Base-by-base conservation (phyloP, 495 filamentous ascomycete species). In the Penicillium bovifimosum region DNA sequence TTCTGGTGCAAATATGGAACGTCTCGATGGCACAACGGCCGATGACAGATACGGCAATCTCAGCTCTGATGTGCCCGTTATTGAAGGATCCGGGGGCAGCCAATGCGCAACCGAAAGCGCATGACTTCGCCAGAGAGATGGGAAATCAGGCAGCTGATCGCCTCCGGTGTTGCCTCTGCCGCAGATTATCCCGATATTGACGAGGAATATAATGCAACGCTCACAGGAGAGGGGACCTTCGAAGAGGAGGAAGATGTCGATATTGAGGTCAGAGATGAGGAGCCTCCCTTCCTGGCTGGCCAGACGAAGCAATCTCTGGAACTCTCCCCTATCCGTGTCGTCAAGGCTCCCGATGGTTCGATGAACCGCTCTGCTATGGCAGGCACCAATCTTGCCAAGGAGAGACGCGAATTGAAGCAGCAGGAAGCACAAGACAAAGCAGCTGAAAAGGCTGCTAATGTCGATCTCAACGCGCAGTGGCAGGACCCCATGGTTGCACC, bases 181-280 rank as follows among this genome's bases (percentile, higher is more conserved):
- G 82, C 84, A 3, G 95, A 96, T 53, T 96, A 96, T 62, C 95
- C 95, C 0, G 91, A 97, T 53, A 80, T 96, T 8, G 90, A 98
- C 56, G 90, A 96, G 55, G 91, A 97, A 45, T 96, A 96, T 69
- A 82, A 96, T 53, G 86, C 87, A 13, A 90, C 90, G 0, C 71
- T 96, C 14, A 86, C 84, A 41, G 93, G 91, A 2, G 87, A 93
- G 59, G 89, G 87, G 10, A 82, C 86, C 16, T 90, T 96, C 67
- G 92, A 96, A 65, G 81, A 96, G 53, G 93, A 98, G 71, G 90
- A 96, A 70, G 93, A 98, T 66, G 80, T 97, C 8, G 93, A 98
- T 68, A 98, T 98, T 56, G 93, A 98, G 67, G 87, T 98, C 40
- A 79, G 83, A 61, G 95, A 96, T 54, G 95, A 97, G 60, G 93